Conservation (phyloP, 805 yeast species). For the Lachancea waltii region DNA sequence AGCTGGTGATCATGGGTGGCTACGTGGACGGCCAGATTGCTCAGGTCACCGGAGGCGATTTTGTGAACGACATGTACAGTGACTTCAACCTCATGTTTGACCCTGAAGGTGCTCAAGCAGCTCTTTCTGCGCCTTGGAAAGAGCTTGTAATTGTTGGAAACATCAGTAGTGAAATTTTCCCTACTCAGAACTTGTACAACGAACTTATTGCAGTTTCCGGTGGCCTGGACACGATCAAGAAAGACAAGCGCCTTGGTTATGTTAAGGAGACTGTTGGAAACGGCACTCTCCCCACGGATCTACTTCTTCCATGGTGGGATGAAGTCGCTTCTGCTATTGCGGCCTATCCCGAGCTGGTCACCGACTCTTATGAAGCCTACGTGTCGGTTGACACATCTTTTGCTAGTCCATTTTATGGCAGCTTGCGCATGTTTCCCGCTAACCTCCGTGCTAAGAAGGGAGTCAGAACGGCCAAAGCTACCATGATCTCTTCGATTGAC, state of each 20-base stretch:
- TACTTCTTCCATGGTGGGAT: constrained; percentile 40
- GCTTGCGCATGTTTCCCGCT: constrained; percentile 34
- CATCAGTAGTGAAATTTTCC: constrained; percentile 37
- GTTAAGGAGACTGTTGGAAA: constrained; percentile 31
- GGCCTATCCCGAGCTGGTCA: constrained; percentile 34
- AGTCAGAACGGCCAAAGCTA: constrained; percentile 34
- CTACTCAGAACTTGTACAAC: constrained; percentile 36
- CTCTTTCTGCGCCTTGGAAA: constrained; percentile 37
- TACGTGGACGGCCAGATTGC: constrained; percentile 38
- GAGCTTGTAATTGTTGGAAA: constrained; percentile 37
- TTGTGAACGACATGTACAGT: constrained; percentile 36
- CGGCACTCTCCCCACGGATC: constrained; percentile 32
- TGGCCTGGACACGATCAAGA: constrained; percentile 24
- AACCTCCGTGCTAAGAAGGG: constrained; percentile 35
- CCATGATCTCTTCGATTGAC: constrained; percentile 32
- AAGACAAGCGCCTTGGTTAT: constrained; percentile 28
- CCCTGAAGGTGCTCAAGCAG: constrained; percentile 42
- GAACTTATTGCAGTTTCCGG: constrained; percentile 34
- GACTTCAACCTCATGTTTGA: constrained; percentile 40
- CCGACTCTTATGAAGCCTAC: constrained; percentile 28
- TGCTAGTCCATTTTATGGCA: constrained; percentile 39
- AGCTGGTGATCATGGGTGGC: constrained; percentile 40
- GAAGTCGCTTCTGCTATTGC: constrained; percentile 36
- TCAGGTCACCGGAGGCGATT: constrained; percentile 29
- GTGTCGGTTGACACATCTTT: constrained; percentile 37